phyloP scores from a whole-genome alignment of 805 yeast genomes.

The Ogataea neopini region DNA sequence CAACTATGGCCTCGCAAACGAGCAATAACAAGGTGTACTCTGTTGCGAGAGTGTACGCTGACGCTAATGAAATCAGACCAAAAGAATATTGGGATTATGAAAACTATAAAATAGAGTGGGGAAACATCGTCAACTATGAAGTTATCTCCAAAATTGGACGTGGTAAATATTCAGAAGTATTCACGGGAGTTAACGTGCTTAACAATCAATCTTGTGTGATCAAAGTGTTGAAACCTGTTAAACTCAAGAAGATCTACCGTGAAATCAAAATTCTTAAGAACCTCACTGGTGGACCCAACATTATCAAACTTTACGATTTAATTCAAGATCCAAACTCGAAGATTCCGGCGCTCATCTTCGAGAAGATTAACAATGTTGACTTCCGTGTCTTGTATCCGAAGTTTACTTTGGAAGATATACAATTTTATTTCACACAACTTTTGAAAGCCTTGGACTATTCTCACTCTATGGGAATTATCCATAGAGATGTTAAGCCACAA shows the following conservation, averaged over 20 bases:
- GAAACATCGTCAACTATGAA: slow-evolving; percentile 82
- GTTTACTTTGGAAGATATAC: slow-evolving; percentile 71
- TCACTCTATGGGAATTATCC: slow-evolving; percentile 94
- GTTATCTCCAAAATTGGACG: slow-evolving; percentile 82
- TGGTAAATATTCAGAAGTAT: slow-evolving; percentile 93
- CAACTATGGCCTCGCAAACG: slow-evolving; percentile 7
- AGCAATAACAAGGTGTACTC: slow-evolving; percentile 29
- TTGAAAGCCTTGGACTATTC: slow-evolving; percentile 82
- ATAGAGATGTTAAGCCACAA: slow-evolving; percentile 92
- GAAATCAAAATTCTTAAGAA: slow-evolving; percentile 88
- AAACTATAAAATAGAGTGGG: slow-evolving; percentile 76
- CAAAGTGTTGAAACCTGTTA: slow-evolving; percentile 91
- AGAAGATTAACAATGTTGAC: slow-evolving; percentile 80
- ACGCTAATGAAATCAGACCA: slow-evolving; percentile 75
- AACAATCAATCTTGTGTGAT: slow-evolving; percentile 72
- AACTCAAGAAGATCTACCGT: slow-evolving; percentile 87
- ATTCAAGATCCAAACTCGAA: slow-evolving; percentile 83
- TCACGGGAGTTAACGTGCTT: slow-evolving; percentile 72
- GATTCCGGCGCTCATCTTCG: slow-evolving; percentile 88
- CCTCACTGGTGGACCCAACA: slow-evolving; percentile 79
- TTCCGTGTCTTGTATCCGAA: slow-evolving; percentile 85
- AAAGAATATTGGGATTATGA: slow-evolving; percentile 83
- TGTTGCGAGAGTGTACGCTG: slow-evolving; percentile 71
- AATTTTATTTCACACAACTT: slow-evolving; percentile 80
- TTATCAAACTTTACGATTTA: slow-evolving; percentile 74